Percentiles rank a stretch among this genome's conserved stretches.
phyloP scores from a whole-genome alignment of 2,329 filamentous ascomycete species.

The Dendrostoma leiphaemia region DNA sequence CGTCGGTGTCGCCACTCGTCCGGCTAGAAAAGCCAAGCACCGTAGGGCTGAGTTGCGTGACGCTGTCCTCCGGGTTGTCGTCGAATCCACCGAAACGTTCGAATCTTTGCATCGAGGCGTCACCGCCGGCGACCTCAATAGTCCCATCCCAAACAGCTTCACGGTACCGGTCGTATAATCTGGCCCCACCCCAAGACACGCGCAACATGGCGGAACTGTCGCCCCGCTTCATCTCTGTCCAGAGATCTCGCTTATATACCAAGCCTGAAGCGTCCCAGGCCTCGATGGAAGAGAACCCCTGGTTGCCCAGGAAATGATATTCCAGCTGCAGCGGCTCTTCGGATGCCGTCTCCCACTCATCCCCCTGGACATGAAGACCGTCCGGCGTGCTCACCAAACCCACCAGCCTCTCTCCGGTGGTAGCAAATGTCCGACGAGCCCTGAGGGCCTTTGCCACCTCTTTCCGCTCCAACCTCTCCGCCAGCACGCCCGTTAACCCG shows the following conservation, averaged over 20 bases:
- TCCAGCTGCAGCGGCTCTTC: conserved; percentile 20
- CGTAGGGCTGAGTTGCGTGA: not conserved
- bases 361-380: conserved; percentile 25
- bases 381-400: conserved; percentile 21
- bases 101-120: not conserved
- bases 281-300: conserved; percentile 28
- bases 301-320: conserved; percentile 25
- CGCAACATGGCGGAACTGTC: not conserved
- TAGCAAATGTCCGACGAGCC: conserved; percentile 29
- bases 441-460: conserved; percentile 25
- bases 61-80: not conserved
- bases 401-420: conserved; percentile 29
- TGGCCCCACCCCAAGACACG: conserved; percentile 29
- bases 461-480: conserved; percentile 20
- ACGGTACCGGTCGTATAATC: conserved; percentile 31
- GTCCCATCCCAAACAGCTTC: conserved; percentile 32
- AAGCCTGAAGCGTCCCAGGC: conserved; percentile 28
- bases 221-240: conserved; percentile 19
- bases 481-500: conserved; percentile 27
- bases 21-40: not conserved
- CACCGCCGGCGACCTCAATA: conserved; percentile 14
- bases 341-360: conserved; percentile 22
- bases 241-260: conserved; percentile 26
- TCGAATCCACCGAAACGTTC: not conserved
- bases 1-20: conserved; percentile 31